Conservation (phyloP, 2,329 filamentous ascomycete species). For the Fusarium beomiforme region DNA sequence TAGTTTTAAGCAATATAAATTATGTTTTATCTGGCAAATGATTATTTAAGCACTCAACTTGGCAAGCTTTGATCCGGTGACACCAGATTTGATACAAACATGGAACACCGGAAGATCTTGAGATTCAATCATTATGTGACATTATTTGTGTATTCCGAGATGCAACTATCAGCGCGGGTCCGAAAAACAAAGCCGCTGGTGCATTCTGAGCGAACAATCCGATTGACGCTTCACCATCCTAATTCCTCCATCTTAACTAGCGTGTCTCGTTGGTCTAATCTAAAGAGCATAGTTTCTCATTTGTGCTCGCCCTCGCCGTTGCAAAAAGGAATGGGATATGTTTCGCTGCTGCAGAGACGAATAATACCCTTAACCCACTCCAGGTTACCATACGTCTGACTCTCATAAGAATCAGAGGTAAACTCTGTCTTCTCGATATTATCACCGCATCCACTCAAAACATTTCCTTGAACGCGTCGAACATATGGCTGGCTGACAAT, state of each 20-base stretch:
- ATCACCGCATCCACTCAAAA: slow-evolving; percentile 30
- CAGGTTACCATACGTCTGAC: slow-evolving; percentile 28
- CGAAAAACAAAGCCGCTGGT: too few species aligned
- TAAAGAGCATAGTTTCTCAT: neutral
- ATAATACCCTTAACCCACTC: slow-evolving; percentile 40
- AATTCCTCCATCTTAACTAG: accelerated
- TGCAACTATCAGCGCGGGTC: accelerated
- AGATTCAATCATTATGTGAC: neutral
- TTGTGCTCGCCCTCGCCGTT: slow-evolving; percentile 32
- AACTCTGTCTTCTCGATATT: slow-evolving; percentile 18
- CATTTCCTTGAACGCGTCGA: slow-evolving; percentile 26
- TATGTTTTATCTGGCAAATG: too few species aligned
- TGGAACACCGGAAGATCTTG: too few species aligned
- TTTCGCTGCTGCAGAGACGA: slow-evolving; percentile 34
- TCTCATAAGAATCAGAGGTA: slow-evolving; percentile 26
- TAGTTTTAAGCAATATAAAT: too few species aligned
- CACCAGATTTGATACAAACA: too few species aligned
- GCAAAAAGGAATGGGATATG: slow-evolving; percentile 37
- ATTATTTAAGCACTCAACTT: neutral
- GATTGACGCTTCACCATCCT: accelerated
- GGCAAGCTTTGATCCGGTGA: too few species aligned
- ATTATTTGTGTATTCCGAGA: neutral
- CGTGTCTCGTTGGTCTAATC: accelerated
- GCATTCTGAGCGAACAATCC: too few species aligned
- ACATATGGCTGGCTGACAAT: slow-evolving; percentile 41